Evolutionary conservation across 2,329 filamentous ascomycete species (phyloP).

Genomic region (Trichoderma citrinoviride): DNA sequence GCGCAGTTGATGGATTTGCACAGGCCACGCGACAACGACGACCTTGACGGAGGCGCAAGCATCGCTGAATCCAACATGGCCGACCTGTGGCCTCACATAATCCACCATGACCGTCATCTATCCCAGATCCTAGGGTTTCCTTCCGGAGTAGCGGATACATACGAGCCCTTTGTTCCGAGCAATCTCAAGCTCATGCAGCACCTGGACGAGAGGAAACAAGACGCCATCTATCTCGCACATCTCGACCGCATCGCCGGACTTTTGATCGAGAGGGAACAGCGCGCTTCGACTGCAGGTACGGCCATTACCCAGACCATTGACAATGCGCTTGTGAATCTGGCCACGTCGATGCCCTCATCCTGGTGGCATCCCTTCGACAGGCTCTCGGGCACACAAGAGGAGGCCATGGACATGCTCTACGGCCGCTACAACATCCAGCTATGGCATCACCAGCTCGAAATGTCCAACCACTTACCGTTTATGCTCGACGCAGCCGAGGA

Average conservation of each 20-base stretch:
- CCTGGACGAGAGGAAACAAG: background rate
- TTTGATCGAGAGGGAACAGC: slow-evolving; percentile 8
- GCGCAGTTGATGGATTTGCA: slow-evolving; percentile 17
- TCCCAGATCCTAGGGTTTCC: slow-evolving; percentile 15
- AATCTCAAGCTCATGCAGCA: background rate
- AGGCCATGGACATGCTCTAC: slow-evolving; percentile 8
- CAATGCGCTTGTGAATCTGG: background rate
- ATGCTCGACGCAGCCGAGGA: slow-evolving; percentile 12
- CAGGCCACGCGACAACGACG: background rate
- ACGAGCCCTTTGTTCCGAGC: background rate
- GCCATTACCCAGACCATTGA: slow-evolving; percentile 3
- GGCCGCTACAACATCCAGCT: slow-evolving; percentile 14
- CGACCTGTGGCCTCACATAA: slow-evolving; percentile 1
- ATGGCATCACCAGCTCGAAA: slow-evolving; percentile 18
- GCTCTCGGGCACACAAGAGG: background rate
- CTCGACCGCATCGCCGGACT: slow-evolving; percentile 12
- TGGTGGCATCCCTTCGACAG: slow-evolving; percentile 17
- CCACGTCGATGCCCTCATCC: slow-evolving; percentile 1
- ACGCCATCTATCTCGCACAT: slow-evolving; percentile 6
- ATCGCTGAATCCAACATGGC: background rate
- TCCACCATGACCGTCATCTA: slow-evolving; percentile 17
- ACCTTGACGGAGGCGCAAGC: background rate
- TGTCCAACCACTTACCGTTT: slow-evolving; percentile 15
- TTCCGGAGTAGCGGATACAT: background rate
- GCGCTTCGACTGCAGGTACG: background rate